Conservation (phyloP, 1,139 yeast species). For the Yamadazyma blattariae region DNA sequence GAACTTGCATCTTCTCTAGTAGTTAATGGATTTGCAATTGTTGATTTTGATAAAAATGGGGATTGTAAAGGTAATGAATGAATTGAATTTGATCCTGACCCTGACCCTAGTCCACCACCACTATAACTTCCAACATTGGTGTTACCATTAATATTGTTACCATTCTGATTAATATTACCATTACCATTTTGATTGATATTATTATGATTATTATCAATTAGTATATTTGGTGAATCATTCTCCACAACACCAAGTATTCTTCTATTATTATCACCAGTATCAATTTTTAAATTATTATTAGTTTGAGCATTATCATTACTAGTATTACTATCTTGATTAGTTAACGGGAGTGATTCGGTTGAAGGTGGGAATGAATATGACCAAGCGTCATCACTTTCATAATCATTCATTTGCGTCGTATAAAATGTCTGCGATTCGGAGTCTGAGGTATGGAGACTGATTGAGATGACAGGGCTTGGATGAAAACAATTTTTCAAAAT, state of each 20-base stretch:
- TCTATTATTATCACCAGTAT: background rate
- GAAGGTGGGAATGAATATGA: constrained; percentile 45
- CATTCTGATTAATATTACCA: background rate
- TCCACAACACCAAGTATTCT: background rate
- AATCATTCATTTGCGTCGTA: constrained; percentile 8
- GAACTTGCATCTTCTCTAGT: constrained; percentile 53
- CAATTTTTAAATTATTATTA: background rate
- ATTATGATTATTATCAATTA: background rate
- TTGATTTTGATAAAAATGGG: constrained; percentile 40
- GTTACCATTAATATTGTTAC: background rate
- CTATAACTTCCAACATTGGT: too few relatives aligned
- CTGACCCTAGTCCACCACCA: background rate
- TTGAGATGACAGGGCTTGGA: too few relatives aligned
- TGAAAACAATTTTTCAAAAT: background rate
- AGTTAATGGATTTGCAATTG: constrained; percentile 59
- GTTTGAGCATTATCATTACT: background rate
- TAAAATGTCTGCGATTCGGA: constrained; percentile 1
- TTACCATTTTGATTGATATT: background rate
- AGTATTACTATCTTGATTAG: background rate
- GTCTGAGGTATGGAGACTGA: background rate
- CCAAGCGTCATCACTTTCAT: constrained; percentile 42
- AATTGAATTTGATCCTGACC: constrained; percentile 7
- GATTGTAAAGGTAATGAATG: constrained; percentile 30
- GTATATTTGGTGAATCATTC: background rate
- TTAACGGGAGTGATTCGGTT: constrained; percentile 22